phyloP scores from a whole-genome alignment of 2,329 filamentous ascomycete species.

The Xylaria sp. region DNA sequence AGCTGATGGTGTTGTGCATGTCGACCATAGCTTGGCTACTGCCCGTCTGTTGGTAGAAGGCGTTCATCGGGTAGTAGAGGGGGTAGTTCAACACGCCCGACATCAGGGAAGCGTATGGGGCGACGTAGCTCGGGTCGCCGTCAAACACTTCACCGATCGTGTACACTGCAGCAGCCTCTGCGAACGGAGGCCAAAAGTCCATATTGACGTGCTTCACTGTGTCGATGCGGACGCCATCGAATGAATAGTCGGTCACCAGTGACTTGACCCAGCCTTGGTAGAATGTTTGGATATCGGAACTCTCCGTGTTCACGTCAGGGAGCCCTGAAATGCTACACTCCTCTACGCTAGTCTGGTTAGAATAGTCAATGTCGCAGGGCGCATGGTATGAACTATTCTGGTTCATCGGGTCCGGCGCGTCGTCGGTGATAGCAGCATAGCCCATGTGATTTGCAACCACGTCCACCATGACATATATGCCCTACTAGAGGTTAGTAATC shows the following conservation, averaged over 20 bases:
- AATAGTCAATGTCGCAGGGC: slow-evolving; percentile 68
- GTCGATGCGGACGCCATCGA: slow-evolving; percentile 71
- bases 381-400: slow-evolving; percentile 68
- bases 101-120: slow-evolving; percentile 65
- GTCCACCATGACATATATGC: slow-evolving; percentile 59
- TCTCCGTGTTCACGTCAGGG: slow-evolving; percentile 70
- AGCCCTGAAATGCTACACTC: slow-evolving; percentile 69
- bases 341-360: slow-evolving; percentile 59
- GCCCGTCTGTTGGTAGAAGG: slow-evolving; percentile 54
- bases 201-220: slow-evolving; percentile 71
- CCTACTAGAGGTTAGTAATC: slow-evolving; percentile 16
- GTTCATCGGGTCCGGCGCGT: slow-evolving; percentile 59
- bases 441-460: slow-evolving; percentile 65
- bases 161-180: slow-evolving; percentile 66
- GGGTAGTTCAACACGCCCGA: slow-evolving; percentile 72
- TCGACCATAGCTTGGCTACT: slow-evolving; percentile 54
- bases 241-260: slow-evolving; percentile 69
- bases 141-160: slow-evolving; percentile 70
- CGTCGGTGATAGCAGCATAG: slow-evolving; percentile 61
- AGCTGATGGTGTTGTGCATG: slow-evolving; percentile 52
- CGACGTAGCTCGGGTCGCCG: slow-evolving; percentile 62
- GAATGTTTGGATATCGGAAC: slow-evolving; percentile 58
- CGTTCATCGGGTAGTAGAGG: slow-evolving; percentile 49
- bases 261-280: slow-evolving; percentile 69
- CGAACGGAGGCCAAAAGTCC: slow-evolving; percentile 67